Evolutionary conservation across 257 asterid species (phyloP).

Genomic region (Solanum chmielewskii): DNA sequence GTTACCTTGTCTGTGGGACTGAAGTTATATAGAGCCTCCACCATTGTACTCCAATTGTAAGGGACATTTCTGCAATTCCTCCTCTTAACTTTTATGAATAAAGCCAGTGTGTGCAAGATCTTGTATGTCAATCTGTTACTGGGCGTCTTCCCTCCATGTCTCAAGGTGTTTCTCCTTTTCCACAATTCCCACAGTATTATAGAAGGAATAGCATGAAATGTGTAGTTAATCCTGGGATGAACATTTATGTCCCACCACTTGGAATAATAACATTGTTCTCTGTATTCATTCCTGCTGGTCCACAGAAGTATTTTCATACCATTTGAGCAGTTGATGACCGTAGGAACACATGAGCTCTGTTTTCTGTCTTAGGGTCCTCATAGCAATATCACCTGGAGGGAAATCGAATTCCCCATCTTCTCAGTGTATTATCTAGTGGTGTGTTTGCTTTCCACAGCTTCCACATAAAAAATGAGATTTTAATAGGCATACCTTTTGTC

Average conservation of each 20-base stretch:
- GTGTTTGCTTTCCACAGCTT: background rate
- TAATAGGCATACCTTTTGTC: background rate
- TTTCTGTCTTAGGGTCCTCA: background rate
- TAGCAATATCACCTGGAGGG: background rate
- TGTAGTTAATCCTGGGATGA: background rate
- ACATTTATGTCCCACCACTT: background rate
- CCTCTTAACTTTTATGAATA: background rate
- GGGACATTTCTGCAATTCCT: background rate
- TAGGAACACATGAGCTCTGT: background rate
- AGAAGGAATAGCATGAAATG: background rate
- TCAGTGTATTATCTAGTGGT: background rate
- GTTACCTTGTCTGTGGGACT: background rate
- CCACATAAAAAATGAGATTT: background rate
- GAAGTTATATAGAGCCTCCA: background rate
- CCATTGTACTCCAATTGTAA: background rate
- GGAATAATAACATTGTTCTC: background rate
- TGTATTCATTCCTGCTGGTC: background rate
- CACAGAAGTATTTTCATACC: background rate
- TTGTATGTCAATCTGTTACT: background rate
- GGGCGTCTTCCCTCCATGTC: background rate
- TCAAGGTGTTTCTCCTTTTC: background rate
- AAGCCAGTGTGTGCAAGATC: background rate
- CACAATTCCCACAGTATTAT: background rate
- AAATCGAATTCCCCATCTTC: background rate
- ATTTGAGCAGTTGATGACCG: background rate